Base-by-base conservation (phyloP, 2,329 filamentous ascomycete species). In the Colletotrichum tanaceti region DNA sequence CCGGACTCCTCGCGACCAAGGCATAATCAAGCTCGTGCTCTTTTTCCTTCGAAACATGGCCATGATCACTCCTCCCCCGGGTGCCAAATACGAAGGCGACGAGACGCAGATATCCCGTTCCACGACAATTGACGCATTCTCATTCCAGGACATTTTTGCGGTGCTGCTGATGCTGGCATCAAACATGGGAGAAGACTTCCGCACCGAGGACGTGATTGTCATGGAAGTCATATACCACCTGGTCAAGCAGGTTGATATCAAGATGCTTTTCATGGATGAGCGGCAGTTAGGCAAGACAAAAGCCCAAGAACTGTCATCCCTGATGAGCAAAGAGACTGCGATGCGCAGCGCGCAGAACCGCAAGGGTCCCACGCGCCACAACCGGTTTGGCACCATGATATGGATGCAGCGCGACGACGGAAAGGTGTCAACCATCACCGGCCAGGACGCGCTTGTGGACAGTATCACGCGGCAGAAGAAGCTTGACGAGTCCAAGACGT, bases 301-400 rank as follows among this genome's bases (percentile, higher is more conserved):
- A 69, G 89, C 89, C 0, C 85, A 91, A 67, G 93, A 97, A 75
- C 85, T 98, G 11, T 87, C 89, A 24, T 84, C 84, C 18, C 80
- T 97, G 75, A 88, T 98, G 78, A 88, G 87, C 62, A 93, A 96
- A 75, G 96, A 99, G 79, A 90, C 90, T 2, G 88, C 90, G n/a
- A 92, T 97, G 89, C 85, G 93, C 63, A 89, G 91, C 73, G 87
- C 91, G 57, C 91, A 94, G 74, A 91, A 91, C 62, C 91, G 90
- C 73, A 90, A 90, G 75, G 92, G 92, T 3, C 93, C 94, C 0
- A 94, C 93, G 3, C 86, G 96, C 55, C 96, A 99, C 79, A 97
- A 94, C 73, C 89, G 96, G 41, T 99, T 98, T 75, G 96, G 96
- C 3, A 97, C 94, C 13, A 98, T 98, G 93, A 90, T 98, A 41